Evolutionary conservation across 306 rosid genomes (phyloP).

Genomic region (Glycyrrhiza uralensis): DNA sequence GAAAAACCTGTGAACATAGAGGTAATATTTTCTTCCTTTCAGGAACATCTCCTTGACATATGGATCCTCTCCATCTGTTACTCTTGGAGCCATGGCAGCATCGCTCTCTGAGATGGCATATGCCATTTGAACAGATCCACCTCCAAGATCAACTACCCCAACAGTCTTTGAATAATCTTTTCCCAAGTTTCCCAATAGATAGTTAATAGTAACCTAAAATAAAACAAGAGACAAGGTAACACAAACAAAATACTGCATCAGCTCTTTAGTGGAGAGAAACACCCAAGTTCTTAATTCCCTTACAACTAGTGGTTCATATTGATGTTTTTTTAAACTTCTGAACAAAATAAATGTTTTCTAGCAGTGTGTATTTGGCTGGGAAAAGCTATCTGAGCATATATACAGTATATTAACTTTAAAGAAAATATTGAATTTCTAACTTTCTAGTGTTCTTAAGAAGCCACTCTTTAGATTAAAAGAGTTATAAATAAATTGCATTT

Average conservation of each 20-base stretch:
- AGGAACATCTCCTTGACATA: constrained; percentile 79
- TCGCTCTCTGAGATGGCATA: constrained; percentile 88
- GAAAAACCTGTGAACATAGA: constrained; percentile 94
- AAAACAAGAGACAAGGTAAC: constrained; percentile 30
- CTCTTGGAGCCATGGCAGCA: constrained; percentile 66
- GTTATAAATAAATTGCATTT: not conserved
- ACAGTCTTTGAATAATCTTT: constrained; percentile 74
- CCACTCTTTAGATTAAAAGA: not conserved
- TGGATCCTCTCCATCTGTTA: constrained; percentile 52
- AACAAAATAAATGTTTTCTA: not conserved
- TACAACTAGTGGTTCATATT: constrained; percentile 4
- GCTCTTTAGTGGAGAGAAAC: constrained; percentile 16
- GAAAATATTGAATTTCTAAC: constrained; percentile 8
- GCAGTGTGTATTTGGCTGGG: not conserved
- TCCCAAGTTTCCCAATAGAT: constrained; percentile 87
- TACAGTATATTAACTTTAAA: not conserved
- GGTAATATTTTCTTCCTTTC: constrained; percentile 73
- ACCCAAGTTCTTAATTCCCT: constrained; percentile 8
- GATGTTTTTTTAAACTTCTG: not conserved
- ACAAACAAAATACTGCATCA: constrained; percentile 14
- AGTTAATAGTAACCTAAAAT: constrained; percentile 87
- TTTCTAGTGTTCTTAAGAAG: not conserved
- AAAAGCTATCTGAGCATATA: constrained; percentile 7
- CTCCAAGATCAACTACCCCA: constrained; percentile 98
- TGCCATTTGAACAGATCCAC: constrained; percentile 99